Base-by-base conservation (phyloP, 2,329 filamentous ascomycete species). In the Emmonsiellopsis sp. region DNA sequence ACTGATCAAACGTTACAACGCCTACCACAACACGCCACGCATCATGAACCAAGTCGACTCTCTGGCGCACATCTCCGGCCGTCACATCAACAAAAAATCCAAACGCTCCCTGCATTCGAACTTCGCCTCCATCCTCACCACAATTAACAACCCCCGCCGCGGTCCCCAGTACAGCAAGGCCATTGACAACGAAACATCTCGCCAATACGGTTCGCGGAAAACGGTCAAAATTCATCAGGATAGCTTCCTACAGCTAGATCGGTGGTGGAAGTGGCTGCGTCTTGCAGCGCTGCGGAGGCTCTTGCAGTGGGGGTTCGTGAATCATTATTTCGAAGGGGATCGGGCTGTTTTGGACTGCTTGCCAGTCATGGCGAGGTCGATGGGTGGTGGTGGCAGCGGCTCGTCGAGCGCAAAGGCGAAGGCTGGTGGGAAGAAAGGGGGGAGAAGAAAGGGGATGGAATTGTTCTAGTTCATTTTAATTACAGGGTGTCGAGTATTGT, bases 191-290 rank as follows among this genome's bases (percentile, higher is more conserved):
- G 77, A 85, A 37, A 80, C 77, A 1, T 81, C 81, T 31, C 73
- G 73, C 27, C 74, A 77, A 48, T 83, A 83, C 56, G 84, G 84
- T 5, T 83, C 78, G 55, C 76, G 83, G 54, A 73, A 86, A 70
- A 78, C 72, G 9, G 74, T 88, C 40, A 77, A 78, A 53, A 79
- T 87, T 53, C 74, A 78, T 51, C 74, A 75, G 21, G 77, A 76
- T 46, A 79, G 81, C 2, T 75, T 78, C 51, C 79, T 87, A 73
- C 77, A 73, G 49, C 81, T 88, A 49, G 83, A 88, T 66, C 78
- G 79, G 58, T 88, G 85, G 85, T 88, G 85, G 85, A 88, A 88
- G 67, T 71, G 86, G 60, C 75, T 82, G 59, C 74, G 84, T 33
- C 68, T 87, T 49, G 80, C 83, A 56, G 77, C 78, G 2, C 68